Evolutionary conservation across 1,284 basidiomycete species (phyloP).

Genomic region (Cryptococcus sp.): DNA sequence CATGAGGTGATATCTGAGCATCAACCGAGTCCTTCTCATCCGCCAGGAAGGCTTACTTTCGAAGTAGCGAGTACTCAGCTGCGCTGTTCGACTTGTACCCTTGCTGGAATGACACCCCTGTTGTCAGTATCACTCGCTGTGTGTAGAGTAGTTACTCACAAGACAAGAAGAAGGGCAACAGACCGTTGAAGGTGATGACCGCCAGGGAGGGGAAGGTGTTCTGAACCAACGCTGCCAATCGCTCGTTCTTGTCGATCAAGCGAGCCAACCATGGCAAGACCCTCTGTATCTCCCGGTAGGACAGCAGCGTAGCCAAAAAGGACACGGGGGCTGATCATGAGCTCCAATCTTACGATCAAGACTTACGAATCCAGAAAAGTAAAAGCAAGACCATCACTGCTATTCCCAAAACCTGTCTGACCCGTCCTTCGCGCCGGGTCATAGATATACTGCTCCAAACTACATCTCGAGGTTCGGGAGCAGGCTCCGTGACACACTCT

Average conservation of each 20-base stretch:
- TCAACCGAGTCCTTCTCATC: neutral
- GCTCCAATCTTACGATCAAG: neutral
- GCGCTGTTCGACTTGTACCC: constrained; percentile 83
- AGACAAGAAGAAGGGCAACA: constrained; percentile 84
- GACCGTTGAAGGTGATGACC: constrained; percentile 81
- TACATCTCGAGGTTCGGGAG: constrained; percentile 92
- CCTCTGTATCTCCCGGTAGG: constrained; percentile 86
- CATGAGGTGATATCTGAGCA: constrained; percentile 80
- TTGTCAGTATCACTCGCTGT: neutral
- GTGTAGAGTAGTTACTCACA: constrained; percentile 50
- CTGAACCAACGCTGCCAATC: constrained; percentile 79
- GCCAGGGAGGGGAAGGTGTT: constrained; percentile 87
- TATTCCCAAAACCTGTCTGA: constrained; percentile 66
- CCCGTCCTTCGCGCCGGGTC: constrained; percentile 54
- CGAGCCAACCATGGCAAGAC: constrained; percentile 71
- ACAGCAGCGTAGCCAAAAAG: constrained; percentile 75
- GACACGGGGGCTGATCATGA: constrained; percentile 64
- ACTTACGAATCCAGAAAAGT: constrained; percentile 65
- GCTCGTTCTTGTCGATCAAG: constrained; percentile 71
- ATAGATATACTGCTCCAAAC: constrained; percentile 85
- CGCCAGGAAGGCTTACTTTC: constrained; percentile 58
- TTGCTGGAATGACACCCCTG: constrained; percentile 79
- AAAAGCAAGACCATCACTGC: constrained; percentile 63
- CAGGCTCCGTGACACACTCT: constrained; percentile 63
- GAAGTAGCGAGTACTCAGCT: constrained; percentile 87